Evolutionary conservation across 768 basidiomycete genomes (phyloP).

Genomic region (Trichaptum fuscoviolaceum): DNA sequence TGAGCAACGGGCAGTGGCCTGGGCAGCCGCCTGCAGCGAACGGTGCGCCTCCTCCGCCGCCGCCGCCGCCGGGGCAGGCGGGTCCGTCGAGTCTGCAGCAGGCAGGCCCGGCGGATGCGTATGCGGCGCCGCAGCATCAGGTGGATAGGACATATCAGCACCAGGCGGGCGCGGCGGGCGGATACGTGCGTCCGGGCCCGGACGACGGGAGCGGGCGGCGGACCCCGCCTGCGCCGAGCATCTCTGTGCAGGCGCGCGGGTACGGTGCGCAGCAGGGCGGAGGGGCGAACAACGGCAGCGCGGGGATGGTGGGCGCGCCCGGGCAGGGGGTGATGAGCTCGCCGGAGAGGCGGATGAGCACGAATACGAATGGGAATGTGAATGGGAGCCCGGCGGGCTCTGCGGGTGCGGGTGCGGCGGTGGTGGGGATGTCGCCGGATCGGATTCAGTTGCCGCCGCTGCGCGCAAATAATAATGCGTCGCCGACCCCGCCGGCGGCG

Average conservation of each 20-base stretch:
- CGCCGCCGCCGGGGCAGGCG: conserved; percentile 19
- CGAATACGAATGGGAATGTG: conserved; percentile 13
- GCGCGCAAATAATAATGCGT: conserved; percentile 20
- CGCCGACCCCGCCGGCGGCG: conserved; percentile 6
- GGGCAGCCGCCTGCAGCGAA: not conserved
- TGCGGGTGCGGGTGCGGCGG: conserved; percentile 19
- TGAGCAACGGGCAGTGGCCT: conserved; percentile 16
- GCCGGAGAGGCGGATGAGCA: conserved; percentile 11
- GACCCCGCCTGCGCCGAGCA: conserved; percentile 11
- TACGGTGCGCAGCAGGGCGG: conserved; percentile 5
- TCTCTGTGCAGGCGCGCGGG: conserved; percentile 6
- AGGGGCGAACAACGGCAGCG: not conserved
- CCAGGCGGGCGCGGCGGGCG: conserved; percentile 12
- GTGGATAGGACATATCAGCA: conserved; percentile 8
- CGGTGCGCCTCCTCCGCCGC: conserved; percentile 5
- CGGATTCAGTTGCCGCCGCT: conserved; percentile 57
- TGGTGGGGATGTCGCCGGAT: conserved; percentile 25
- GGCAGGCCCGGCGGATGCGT: conserved; percentile 21
- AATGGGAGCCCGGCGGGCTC: conserved; percentile 15
- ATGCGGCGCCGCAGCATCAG: conserved; percentile 17
- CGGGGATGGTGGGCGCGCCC: not conserved
- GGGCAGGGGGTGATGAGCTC: conserved; percentile 4
- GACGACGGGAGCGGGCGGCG: conserved; percentile 10
- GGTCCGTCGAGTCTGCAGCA: conserved; percentile 10
- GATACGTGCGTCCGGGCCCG: conserved; percentile 10